Base-by-base conservation (phyloP, 768 basidiomycete species). In the Phaeotremella fagi region DNA sequence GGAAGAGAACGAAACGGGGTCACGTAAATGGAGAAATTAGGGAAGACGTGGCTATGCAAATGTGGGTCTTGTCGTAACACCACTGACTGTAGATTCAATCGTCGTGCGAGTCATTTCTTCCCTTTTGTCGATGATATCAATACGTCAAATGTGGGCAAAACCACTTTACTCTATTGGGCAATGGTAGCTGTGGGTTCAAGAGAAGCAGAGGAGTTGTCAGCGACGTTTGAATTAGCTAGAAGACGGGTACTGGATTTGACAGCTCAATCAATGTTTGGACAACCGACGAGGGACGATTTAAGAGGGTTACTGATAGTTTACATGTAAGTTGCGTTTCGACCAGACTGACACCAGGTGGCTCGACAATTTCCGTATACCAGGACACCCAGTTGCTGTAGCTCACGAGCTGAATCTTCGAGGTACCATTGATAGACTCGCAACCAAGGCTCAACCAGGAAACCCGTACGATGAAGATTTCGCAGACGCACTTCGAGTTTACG, bases 81-180 rank as follows among this genome's bases (percentile, higher is more conserved):
- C 12, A 41, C 11, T 41, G 18, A 14, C 11, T 20, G 22, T 41
- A 41, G 38, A 7, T 41, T 41, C 20, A 20, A 6, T 7, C 38
- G 38, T 18, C 38, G 38, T 12, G 38, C 38, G 9, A 41, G 38
- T 41, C 38, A 41, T 41, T 41, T 41, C 38, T 41, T 41, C 38
- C 38, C 38, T 7, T 41, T 41, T 18, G 7, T 41, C 12, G 38
- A 41, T 22, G 38, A 41, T 41, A 18, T 41, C 12, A 18, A 41
- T 41, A 9, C 22, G 11, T 11, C 38, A 22, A 22, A 11, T 7
- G 38, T 41, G 6, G 18, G 38, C 12, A 41, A 41, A 22, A 41
- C 38, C 6, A 9, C 38, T 7, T 20, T 41, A 20, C 22, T 41
- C 18, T 41, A 41, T 18, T 41, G 38, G 38, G 38, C 38, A 12